These are phyloP conservation scores for Puccinia coronata DNA, from an alignment of 1,284 basidiomycete species.

Conservation along the genomic window DNA sequence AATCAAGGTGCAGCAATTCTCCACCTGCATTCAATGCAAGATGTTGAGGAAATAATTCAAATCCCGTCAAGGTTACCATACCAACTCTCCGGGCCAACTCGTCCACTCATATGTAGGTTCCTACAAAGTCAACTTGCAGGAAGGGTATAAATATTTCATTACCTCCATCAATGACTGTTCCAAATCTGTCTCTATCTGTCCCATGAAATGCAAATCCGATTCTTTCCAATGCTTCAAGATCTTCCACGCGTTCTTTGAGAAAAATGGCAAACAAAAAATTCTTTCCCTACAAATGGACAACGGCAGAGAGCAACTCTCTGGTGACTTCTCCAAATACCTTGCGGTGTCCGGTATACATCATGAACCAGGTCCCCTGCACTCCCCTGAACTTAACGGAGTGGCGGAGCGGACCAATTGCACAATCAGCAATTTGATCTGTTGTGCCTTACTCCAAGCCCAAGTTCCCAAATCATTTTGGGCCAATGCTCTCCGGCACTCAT, in stretches of 20 bases:
- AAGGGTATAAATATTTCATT: background rate
- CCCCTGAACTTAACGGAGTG: too few relatives aligned
- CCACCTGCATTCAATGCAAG: background rate
- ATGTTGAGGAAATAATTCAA: background rate
- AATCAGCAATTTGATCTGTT: background rate
- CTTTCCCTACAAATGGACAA: background rate
- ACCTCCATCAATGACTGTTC: background rate
- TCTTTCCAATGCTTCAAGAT: too few relatives aligned
- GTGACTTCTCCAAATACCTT: background rate
- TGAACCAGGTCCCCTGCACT: background rate
- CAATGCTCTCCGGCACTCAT: background rate
- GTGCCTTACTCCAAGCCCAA: background rate
- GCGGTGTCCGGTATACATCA: too few relatives aligned
- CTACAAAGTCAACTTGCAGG: background rate
- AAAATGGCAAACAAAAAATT: background rate
- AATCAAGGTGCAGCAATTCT: background rate
- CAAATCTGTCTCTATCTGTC: background rate
- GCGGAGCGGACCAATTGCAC: too few relatives aligned
- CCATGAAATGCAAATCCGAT: too few relatives aligned
- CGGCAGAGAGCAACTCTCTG: background rate
- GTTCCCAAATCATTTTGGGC: background rate
- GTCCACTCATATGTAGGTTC: slow-evolving; percentile 1
- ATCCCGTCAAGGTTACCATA: background rate
- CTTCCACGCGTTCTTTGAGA: background rate
- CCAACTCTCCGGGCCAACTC: background rate